Conservation (phyloP, 371 early-diverging fungal species). For the Dichotomocladium elegans region DNA sequence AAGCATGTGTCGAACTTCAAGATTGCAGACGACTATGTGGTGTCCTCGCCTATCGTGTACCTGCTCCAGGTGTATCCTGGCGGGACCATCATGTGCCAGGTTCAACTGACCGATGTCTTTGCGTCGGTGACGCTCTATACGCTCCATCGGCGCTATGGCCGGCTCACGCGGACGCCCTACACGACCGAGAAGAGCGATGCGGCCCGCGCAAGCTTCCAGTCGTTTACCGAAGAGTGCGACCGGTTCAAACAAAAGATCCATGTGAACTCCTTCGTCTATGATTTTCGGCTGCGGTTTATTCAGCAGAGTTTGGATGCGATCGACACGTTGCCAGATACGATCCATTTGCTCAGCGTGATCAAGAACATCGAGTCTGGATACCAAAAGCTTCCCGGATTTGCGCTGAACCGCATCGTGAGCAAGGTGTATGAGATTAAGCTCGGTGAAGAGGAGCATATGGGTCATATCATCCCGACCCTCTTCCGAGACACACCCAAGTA, state of each 20-base stretch:
- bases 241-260: conserved; percentile 67
- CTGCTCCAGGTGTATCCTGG: conserved; percentile 61
- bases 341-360: conserved; percentile 63
- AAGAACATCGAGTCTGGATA: conserved; percentile 55
- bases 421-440: conserved; percentile 36
- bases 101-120: conserved; percentile 66
- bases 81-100: conserved; percentile 74
- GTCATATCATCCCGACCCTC: conserved; percentile 55
- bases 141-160: conserved; percentile 61
- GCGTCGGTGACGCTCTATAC: conserved; percentile 74
- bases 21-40: conserved; percentile 23
- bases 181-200: conserved; percentile 37
- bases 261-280: conserved; percentile 79
- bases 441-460: conserved; percentile 21
- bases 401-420: conserved; percentile 58
- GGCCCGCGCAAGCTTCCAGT: conserved; percentile 51
- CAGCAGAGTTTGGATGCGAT: conserved; percentile 53
- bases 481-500: conserved; percentile 63
- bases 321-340: conserved; percentile 28
- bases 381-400: conserved; percentile 58
- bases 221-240: conserved; percentile 67
- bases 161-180: conserved; percentile 44
- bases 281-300: conserved; percentile 72
- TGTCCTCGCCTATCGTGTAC: conserved; percentile 60
- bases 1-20: conserved; percentile 29